Conservation (phyloP, 176 grass and related monocot species). For the Carex kokanica region DNA sequence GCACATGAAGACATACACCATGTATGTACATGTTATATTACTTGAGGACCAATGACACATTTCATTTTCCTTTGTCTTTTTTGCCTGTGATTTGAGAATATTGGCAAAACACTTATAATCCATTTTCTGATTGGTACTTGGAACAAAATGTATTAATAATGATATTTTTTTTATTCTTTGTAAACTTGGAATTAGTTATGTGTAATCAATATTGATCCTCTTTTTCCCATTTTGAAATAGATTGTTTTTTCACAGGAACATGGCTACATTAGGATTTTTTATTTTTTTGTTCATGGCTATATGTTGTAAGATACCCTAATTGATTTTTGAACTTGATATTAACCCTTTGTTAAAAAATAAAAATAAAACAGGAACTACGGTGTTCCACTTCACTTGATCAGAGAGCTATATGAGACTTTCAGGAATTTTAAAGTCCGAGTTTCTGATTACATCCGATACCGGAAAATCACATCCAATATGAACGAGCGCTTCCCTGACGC, state of each 20-base stretch:
- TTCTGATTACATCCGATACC: constrained; percentile 82
- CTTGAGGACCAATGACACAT: neutral
- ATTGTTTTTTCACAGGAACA: neutral
- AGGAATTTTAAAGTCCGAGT: constrained; percentile 80
- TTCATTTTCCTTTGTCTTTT: neutral
- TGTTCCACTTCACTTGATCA: constrained; percentile 90
- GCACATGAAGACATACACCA: neutral
- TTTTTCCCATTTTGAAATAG: neutral
- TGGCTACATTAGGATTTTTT: neutral
- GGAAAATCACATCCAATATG: constrained; percentile 98
- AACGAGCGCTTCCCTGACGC: constrained; percentile 93
- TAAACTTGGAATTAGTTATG: neutral
- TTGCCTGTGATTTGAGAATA: neutral
- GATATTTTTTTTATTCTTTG: neutral
- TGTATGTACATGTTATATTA: neutral
- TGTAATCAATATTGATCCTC: neutral
- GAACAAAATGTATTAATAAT: neutral
- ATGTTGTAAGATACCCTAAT: neutral
- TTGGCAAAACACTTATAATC: neutral
- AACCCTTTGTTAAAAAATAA: neutral
- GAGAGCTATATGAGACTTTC: constrained; percentile 95
- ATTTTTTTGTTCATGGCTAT: neutral
- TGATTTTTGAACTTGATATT: neutral
- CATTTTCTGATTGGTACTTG: neutral
- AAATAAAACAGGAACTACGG: constrained; percentile 77